phyloP scores from a whole-genome alignment of 352 stramenopile genomes.

The Globisporangium uncinulatum region DNA sequence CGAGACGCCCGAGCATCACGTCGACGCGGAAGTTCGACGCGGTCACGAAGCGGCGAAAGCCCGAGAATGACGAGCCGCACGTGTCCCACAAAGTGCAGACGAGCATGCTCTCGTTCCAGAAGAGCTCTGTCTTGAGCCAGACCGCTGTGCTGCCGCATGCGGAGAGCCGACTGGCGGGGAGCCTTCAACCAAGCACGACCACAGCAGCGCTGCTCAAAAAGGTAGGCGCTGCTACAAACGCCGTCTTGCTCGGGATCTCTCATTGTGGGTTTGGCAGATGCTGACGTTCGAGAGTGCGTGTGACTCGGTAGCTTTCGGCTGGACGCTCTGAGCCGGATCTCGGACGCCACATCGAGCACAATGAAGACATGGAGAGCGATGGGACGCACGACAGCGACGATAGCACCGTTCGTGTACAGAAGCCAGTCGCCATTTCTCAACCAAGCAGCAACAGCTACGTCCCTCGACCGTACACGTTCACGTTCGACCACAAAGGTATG shows the following conservation, averaged over 20 bases:
- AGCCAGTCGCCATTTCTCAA: background rate
- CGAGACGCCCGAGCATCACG: background rate
- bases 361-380: slow-evolving; percentile 21
- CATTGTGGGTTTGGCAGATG: background rate
- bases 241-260: background rate
- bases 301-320: slow-evolving; percentile 2
- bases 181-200: slow-evolving; percentile 1
- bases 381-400: slow-evolving; percentile 4
- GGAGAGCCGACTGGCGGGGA: background rate
- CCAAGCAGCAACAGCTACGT: slow-evolving; percentile 19
- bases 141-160: background rate
- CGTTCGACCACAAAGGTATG: slow-evolving; percentile 41
- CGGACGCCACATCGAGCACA: background rate
- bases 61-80: slow-evolving; percentile 28
- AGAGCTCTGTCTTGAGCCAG: slow-evolving; percentile 8
- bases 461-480: slow-evolving; percentile 49
- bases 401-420: slow-evolving; percentile 1
- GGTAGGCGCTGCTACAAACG: background rate
- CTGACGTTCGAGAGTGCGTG: background rate
- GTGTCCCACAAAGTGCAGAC: slow-evolving; percentile 52
- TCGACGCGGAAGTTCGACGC: slow-evolving; percentile 18
- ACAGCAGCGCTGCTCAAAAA: slow-evolving; percentile 7
- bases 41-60: slow-evolving; percentile 36
- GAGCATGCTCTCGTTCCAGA: slow-evolving; percentile 65
- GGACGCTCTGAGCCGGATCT: slow-evolving; percentile 2